Evolutionary conservation across 768 basidiomycete species (phyloP).

Genomic region (Sarcodon aspratus): DNA sequence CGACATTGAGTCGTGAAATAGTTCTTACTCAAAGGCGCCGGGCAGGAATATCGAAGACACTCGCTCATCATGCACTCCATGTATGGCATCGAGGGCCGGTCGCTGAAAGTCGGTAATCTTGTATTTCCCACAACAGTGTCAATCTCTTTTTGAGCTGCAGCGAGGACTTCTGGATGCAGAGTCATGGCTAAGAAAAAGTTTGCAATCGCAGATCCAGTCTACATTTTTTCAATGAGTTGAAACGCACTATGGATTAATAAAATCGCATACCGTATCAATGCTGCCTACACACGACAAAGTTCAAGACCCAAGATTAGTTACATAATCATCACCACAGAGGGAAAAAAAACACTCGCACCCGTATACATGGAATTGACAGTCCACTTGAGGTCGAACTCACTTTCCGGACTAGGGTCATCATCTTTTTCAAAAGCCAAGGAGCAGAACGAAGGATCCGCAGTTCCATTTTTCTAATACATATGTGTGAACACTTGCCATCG

Average conservation of each 20-base stretch:
- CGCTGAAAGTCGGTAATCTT: slow-evolving; percentile 10
- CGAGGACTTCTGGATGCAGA: slow-evolving; percentile 6
- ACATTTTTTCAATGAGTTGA: background rate
- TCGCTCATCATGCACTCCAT: slow-evolving; percentile 11
- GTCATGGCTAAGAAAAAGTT: slow-evolving; percentile 9
- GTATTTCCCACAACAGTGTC: slow-evolving; percentile 9
- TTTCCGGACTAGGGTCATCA: background rate
- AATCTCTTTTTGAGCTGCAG: slow-evolving; percentile 6
- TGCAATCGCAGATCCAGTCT: slow-evolving; percentile 5
- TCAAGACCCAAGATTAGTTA: no score
- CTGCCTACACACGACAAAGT: background rate
- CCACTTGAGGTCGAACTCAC: background rate
- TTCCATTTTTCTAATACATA: background rate
- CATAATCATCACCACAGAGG: no score
- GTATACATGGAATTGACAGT: background rate
- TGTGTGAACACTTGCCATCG: background rate
- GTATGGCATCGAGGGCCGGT: slow-evolving; percentile 10
- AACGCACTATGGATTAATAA: background rate
- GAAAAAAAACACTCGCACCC: background rate
- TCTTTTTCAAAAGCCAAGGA: background rate
- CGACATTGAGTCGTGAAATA: background rate
- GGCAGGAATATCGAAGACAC: slow-evolving; percentile 8
- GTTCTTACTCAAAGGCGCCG: slow-evolving; percentile 2
- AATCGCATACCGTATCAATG: background rate
- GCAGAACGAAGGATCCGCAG: background rate